Base-by-base conservation (phyloP, 2,329 filamentous ascomycete genomes). In the Fusarium nelsonii region DNA sequence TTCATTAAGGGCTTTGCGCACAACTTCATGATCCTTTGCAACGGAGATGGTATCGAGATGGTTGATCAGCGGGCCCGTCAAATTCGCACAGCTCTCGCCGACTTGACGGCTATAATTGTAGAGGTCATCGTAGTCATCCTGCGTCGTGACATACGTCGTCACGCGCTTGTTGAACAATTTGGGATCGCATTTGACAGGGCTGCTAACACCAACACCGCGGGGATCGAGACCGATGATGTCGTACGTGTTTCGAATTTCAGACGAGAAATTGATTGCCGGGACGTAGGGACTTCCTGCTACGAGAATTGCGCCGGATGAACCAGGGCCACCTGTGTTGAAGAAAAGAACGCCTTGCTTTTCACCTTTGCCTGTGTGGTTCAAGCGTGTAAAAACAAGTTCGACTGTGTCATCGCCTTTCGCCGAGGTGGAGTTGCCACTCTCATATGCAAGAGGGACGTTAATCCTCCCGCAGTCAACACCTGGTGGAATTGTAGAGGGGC, bases 171-270 rank as follows among this genome's bases (percentile, higher is more conserved):
- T 74, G 37, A 62, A 75, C 11, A 70, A 43, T 8, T 74, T 61
- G 2, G 71, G 70, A 26, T 83, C 82, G 59, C 82, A 83, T 23
- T 73, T 77, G 15, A 83, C 75, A 0, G 76, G 74, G 0, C 78
- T 79, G 6, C 81, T 83, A 12, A 78, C 74, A 20, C 81, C 81
- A 4, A 82, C 79, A 0, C 81, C 81, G 1, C 82, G 77, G 0
- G 81, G 81, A 46, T 84, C 82, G 30, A 83, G 81, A 0, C 81
- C 80, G 36, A 84, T 78, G 18, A 83, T 77, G 37, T 83, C 80
- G 60, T 79, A 83, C 36, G 77, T 64, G 12, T 73, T 63, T 1
- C 66, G 36, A 7, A 75, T 44, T 2, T 71, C 56, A 12, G 49
- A 23, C 3, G 63, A 69, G 23, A 74, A 69, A 1, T 57, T 48